Base-by-base conservation (phyloP, 73 alveolate species). In the Symbiodinium pilosum region DNA sequence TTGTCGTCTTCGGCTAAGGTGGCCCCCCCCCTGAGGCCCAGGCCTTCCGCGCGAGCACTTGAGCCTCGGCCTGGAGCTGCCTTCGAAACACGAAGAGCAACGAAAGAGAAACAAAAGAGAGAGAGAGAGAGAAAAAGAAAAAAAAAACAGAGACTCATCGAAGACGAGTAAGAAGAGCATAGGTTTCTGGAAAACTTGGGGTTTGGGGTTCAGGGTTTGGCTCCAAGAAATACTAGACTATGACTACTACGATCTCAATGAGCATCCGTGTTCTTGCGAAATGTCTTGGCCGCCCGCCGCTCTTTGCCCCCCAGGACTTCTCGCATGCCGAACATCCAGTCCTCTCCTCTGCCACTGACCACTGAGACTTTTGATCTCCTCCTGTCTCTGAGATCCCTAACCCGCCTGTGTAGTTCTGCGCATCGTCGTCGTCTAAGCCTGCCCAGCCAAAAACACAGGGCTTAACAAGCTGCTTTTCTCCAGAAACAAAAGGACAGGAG, bases 311-410 rank as follows among this genome's bases (percentile, higher is more conserved):
- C 95, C 26, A 89, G 83, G 8, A 87, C 95, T 68, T 89, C 95
- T 20, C 95, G 95, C 95, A 89, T 64, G 73, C 95, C 95, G 75
- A 89, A 89, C 75, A 89, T 54, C 95, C 95, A 89, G 83, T 89
- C 95, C 20, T 89, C 95, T 16, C 95, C 95, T 89, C 44, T n/a
- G n/a, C n/a, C n/a, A n/a, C n/a, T n/a, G n/a, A n/a, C n/a, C n/a
- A n/a, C n/a, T n/a, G n/a, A n/a, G n/a, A n/a, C n/a, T n/a, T n/a
- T n/a, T n/a, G n/a, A n/a, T n/a, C n/a, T n/a, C n/a, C n/a, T n/a
- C n/a, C n/a, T n/a, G n/a, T n/a, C n/a, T n/a, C n/a, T n/a, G n/a
- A n/a, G n/a, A n/a, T n/a, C n/a, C n/a, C n/a, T n/a, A n/a, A n/a
- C 1, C 21, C 38, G 81, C 81, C 81, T 64, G 81, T 28, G 30